Evolutionary conservation across 805 yeast genomes (phyloP), one percentile per base, ranked within the genome.

Genomic region (Pichia occidentalis): DNA sequence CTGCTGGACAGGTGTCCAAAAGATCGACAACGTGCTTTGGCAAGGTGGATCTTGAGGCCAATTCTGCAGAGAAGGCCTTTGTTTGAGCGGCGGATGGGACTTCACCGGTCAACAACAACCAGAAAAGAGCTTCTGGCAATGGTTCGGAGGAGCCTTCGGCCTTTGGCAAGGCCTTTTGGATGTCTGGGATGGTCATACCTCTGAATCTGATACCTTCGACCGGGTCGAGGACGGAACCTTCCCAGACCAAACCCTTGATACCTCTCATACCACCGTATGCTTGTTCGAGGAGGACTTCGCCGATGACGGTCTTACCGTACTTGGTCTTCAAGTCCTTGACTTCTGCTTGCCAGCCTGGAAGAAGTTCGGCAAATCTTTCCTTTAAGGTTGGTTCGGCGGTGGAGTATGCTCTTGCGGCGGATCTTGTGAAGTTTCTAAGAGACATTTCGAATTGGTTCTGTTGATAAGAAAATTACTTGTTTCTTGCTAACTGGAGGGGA

Each of bases 191-290:
- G 48, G 92, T 82, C 60, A 71, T 70, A 52, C 90, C 90, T 64
- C 90, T 80, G 73, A 83, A 83, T 60, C 87, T 75, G 57, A 83
- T 84, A 63, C 94, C 94, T 63, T 83, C 92, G 48, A 75, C 75
- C 43, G 94, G 82, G 59, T 83, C 94, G 53, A 83, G 66, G 23
- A 82, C 90, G 34, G 90, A 81, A 49, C 90, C 90, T 70, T 83
- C 94, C 92, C 92, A 83, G 37, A 83, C 87, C 46, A 84, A 68
- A 52, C 85, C 85, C 64, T 80, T 78, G 62, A 83, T 79, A 58
- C 94, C 94, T 63, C 94, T 75, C 88, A 80, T 80, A 69, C 94
- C 94, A 67, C 94, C 94, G 65, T 82, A 84, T 28, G 87, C 88
- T 67, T 82, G 90, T 61, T 78, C 85, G 45, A 83, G 67, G 41